These are phyloP conservation scores for Inga leiocalycina DNA, from an alignment of 306 rosid species.

Conservation along the genomic window DNA sequence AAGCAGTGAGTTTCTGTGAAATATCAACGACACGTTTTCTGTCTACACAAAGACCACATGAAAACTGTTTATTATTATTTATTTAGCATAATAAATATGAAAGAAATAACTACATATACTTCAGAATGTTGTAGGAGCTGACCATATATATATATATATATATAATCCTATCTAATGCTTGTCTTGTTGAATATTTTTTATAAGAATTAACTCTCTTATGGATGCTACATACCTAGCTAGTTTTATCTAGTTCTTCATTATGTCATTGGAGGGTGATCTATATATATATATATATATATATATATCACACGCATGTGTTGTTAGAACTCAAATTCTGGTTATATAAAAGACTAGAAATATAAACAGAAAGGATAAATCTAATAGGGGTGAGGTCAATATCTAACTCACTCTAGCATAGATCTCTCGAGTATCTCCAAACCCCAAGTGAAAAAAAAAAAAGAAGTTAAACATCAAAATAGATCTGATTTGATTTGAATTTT, in stretches of 20 bases:
- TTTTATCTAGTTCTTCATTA: background rate
- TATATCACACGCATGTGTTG: too few species aligned
- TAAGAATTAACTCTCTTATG: background rate
- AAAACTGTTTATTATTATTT: background rate
- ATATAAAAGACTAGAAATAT: too few species aligned
- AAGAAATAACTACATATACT: background rate
- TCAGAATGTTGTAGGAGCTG: background rate
- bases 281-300: too few species aligned
- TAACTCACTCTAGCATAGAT: too few species aligned
- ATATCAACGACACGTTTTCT: constrained; percentile 28
- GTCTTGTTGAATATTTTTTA: background rate
- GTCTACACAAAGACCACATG: constrained; percentile 11
- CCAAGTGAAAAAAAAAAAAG: too few species aligned
- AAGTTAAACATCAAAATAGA: too few species aligned
- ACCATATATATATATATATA: background rate
- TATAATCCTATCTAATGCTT: background rate
- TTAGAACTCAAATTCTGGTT: too few species aligned
- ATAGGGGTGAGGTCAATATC: too few species aligned
- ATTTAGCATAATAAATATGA: background rate
- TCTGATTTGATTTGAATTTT: too few species aligned
- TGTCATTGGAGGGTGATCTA: background rate
- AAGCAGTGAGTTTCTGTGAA: constrained; percentile 28
- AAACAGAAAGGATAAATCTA: too few species aligned
- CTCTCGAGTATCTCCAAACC: too few species aligned
- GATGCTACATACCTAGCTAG: background rate